These are phyloP conservation scores for Crepidotus variabilis DNA, from an alignment of 768 basidiomycete genomes.

Conservation along the genomic window DNA sequence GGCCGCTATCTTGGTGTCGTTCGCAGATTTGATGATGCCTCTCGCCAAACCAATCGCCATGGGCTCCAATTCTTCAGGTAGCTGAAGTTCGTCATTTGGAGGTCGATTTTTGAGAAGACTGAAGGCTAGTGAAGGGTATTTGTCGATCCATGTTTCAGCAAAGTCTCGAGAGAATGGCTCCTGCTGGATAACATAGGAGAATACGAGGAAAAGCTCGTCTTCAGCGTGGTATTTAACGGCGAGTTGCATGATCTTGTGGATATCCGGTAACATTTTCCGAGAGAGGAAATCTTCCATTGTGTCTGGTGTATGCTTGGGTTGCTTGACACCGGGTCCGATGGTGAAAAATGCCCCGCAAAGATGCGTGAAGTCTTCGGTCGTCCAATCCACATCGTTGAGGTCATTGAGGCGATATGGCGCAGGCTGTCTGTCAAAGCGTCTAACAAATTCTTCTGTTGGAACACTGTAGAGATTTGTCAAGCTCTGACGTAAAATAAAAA, in stretches of 20 bases:
- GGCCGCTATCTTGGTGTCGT: slow-evolving; percentile 48
- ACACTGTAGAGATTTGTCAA: slow-evolving; percentile 27
- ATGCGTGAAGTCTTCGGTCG: slow-evolving; percentile 7
- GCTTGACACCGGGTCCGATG: not conserved
- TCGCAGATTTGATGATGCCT: slow-evolving; percentile 52
- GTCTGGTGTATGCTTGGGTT: slow-evolving; percentile 20
- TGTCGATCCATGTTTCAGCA: slow-evolving; percentile 41
- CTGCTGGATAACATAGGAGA: slow-evolving; percentile 32
- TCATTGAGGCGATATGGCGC: slow-evolving; percentile 38
- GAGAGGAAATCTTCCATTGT: slow-evolving; percentile 23
- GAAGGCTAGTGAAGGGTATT: slow-evolving; percentile 51
- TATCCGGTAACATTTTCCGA: slow-evolving; percentile 21
- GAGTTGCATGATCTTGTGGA: slow-evolving; percentile 35
- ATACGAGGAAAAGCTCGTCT: slow-evolving; percentile 49
- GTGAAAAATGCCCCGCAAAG: not conserved
- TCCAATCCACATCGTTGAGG: slow-evolving; percentile 37
- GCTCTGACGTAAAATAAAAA: not conserved
- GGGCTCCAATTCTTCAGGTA: slow-evolving; percentile 28
- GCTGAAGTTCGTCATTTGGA: slow-evolving; percentile 30
- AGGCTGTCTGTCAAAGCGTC: slow-evolving; percentile 42
- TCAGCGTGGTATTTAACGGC: slow-evolving; percentile 50
- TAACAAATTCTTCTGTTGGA: slow-evolving; percentile 42
- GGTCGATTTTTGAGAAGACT: slow-evolving; percentile 45
- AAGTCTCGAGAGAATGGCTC: slow-evolving; percentile 24
- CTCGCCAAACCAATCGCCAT: slow-evolving; percentile 34